Base-by-base conservation (phyloP, 306 rosid species). In the Ormosia emarginata region DNA sequence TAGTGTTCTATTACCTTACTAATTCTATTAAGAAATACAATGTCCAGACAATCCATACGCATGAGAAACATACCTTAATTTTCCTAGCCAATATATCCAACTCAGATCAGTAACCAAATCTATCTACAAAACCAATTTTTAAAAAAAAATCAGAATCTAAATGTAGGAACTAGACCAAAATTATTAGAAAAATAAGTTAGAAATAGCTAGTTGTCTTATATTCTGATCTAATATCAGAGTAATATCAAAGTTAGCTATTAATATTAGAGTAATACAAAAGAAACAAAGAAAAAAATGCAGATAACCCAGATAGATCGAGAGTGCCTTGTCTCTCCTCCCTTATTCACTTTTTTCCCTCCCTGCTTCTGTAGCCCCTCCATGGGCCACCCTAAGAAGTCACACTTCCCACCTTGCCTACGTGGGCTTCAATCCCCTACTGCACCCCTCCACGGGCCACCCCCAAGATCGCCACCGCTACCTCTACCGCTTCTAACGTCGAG, bases 21-120 rank as follows among this genome's bases (percentile, higher is more conserved):
- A n/a, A n/a, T 59, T 47, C 46, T 46, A 33, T 40, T 4, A 47
- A 63, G 55, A 77, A 33, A 18, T 4, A 6, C 4, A 1, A 52
- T 10, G 2, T 15, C 37, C 13, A 33, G 32, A 43, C 8, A 9
- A 36, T 77, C 73, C 40, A 49, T 77, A 77, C 6, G 39, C 30
- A 67, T 55, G 9, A 9, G 29, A 41, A 58, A 1, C 43, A 36
- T 79, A 91, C 91, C n/a, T 85, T 91, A 75, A 89, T 86, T 86
- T 82, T 89, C 67, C 61, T 78, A 24, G 82, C 74, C 82, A n/a
- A n/a, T 89, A 67, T 30, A 75, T 87, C 87, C 85, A 91, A 78
- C 77, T 91, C 91, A 62, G 82, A 53, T 80, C 79, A 1, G 70
- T 69, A 73, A 89, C 94, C 67, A 87, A 83, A 80, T 91, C 94